Evolutionary conservation across 2,329 filamentous ascomycete species (phyloP).

Genomic region (Ascocoryne sarcoides): DNA sequence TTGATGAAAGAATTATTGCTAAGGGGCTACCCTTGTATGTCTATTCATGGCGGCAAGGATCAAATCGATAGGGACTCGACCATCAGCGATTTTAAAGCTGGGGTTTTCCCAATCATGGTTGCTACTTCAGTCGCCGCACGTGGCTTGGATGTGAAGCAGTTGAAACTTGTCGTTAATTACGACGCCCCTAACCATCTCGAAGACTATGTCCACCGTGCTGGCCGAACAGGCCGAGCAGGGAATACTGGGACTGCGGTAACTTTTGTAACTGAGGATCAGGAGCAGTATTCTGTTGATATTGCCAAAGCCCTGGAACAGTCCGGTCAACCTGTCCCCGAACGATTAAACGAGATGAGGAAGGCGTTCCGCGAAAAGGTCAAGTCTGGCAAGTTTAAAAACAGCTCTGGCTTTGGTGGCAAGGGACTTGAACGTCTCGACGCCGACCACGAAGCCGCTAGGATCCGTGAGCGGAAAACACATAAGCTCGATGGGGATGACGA

Average conservation of each 20-base stretch:
- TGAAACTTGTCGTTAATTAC: constrained; percentile 94
- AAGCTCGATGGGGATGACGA: constrained; percentile 81
- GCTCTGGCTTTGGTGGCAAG: constrained; percentile 88
- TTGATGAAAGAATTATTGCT: constrained; percentile 68
- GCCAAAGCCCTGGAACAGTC: constrained; percentile 80
- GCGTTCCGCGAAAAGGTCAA: constrained; percentile 86
- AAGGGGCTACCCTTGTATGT: constrained; percentile 85
- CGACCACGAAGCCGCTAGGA: constrained; percentile 78
- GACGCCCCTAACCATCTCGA: constrained; percentile 91
- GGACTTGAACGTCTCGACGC: constrained; percentile 87
- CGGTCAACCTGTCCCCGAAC: constrained; percentile 71
- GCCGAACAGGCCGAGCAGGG: constrained; percentile 87
- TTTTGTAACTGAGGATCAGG: constrained; percentile 85
- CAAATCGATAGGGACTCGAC: constrained; percentile 89
- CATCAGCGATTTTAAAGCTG: constrained; percentile 88
- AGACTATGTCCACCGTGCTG: constrained; percentile 91
- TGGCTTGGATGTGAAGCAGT: constrained; percentile 89
- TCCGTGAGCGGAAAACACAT: constrained; percentile 80
- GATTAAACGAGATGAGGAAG: constrained; percentile 55
- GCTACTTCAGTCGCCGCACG: constrained; percentile 93
- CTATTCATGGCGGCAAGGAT: constrained; percentile 89
- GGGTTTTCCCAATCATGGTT: constrained; percentile 80
- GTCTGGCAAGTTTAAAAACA: constrained; percentile 80
- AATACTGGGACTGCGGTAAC: constrained; percentile 94
- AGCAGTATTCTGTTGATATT: constrained; percentile 84